phyloP scores from a whole-genome alignment of 225 moss, liverwort and hornwort genomes.

The Pleurozium schreberi region DNA sequence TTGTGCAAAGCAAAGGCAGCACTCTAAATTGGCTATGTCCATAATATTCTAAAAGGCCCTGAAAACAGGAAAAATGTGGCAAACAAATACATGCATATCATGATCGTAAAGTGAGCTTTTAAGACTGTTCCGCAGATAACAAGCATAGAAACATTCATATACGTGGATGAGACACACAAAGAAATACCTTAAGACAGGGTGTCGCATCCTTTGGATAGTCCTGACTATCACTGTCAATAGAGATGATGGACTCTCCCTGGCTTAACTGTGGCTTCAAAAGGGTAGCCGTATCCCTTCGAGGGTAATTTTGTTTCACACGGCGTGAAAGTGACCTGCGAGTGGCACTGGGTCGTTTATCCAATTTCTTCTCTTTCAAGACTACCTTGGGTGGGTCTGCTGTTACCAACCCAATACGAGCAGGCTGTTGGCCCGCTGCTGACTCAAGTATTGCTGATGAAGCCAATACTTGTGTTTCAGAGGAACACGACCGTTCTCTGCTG shows the following conservation, averaged over 20 bases:
- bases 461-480: constrained; percentile 10
- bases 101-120: not conserved
- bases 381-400: constrained; percentile 5
- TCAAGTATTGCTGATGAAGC: not conserved
- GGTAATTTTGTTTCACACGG: constrained; percentile 36
- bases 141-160: not conserved
- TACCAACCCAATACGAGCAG: not conserved
- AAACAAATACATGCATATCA: not conserved
- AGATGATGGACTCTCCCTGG: constrained; percentile 11
- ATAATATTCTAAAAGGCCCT: not conserved
- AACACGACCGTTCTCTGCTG: constrained; percentile 28
- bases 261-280: constrained; percentile 18
- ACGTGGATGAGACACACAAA: not conserved
- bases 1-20: not conserved
- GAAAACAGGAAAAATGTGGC: not conserved
- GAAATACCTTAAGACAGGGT: constrained; percentile 5
- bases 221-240: constrained; percentile 30
- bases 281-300: not conserved
- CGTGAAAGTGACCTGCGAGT: constrained; percentile 44
- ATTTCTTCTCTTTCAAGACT: constrained; percentile 25
- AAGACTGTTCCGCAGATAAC: not conserved
- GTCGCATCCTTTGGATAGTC: constrained; percentile 19
- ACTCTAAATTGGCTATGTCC: not conserved
- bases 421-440: not conserved
- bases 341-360: constrained; percentile 35